phyloP scores from a whole-genome alignment of 108 stramenopile genomes.

The Pseudonitzschia multiseries region DNA sequence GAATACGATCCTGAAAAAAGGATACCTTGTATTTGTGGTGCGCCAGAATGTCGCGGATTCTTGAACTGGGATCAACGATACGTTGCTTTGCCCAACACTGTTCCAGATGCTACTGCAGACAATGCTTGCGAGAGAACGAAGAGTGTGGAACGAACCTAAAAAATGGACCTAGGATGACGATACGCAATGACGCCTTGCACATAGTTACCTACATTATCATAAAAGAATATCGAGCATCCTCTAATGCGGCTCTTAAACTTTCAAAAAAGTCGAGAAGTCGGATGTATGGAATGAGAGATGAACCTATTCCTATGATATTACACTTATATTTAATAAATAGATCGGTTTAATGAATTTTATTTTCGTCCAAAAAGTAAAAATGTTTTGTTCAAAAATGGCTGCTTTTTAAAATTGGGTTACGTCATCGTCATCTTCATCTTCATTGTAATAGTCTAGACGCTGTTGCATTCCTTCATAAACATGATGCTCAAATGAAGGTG shows the following conservation, averaged over 20 bases:
- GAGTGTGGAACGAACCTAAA: too few relatives aligned
- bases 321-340: too few relatives aligned
- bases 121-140: background rate
- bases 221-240: too few relatives aligned
- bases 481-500: background rate
- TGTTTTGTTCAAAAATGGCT: background rate
- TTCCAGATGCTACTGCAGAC: background rate
- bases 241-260: too few relatives aligned
- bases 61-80: constrained; percentile 70
- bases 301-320: too few relatives aligned
- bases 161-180: background rate
- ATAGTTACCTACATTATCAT: too few relatives aligned
- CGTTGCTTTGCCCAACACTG: background rate
- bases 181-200: background rate
- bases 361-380: too few relatives aligned
- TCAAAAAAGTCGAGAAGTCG: too few relatives aligned
- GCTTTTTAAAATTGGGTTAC: background rate
- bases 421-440: background rate
- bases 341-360: too few relatives aligned
- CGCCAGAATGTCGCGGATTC: constrained; percentile 68
- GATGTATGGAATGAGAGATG: too few relatives aligned
- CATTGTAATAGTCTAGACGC: background rate
- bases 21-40: constrained; percentile 75
- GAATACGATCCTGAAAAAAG: constrained; percentile 66
- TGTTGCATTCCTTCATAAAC: constrained; percentile 12